phyloP scores from a whole-genome alignment of 1,284 basidiomycete genomes.

The Rhodotorula sp. region DNA sequence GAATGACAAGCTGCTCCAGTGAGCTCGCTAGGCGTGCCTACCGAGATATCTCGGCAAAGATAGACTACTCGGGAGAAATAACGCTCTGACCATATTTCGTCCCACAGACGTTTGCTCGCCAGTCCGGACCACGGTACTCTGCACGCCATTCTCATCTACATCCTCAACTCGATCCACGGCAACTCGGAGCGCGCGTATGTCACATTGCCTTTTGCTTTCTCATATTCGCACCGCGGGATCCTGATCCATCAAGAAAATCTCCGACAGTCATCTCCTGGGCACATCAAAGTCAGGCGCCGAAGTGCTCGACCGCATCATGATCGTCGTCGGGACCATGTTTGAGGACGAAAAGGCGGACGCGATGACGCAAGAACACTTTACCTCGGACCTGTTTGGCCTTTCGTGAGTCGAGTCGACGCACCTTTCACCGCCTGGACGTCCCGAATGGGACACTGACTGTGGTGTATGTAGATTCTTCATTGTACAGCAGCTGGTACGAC shows the following conservation, averaged over 20 bases:
- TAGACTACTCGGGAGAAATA: not conserved
- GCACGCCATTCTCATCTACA: constrained; percentile 32
- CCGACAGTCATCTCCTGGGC: constrained; percentile 17
- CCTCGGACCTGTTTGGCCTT: constrained; percentile 14
- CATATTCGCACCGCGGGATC: not conserved
- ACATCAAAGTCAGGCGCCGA: constrained; percentile 14
- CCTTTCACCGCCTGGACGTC: not conserved
- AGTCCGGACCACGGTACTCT: constrained; percentile 25
- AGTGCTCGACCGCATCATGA: constrained; percentile 29
- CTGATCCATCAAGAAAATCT: not conserved
- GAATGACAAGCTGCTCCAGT: constrained; percentile 27
- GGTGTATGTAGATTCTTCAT: constrained; percentile 18
- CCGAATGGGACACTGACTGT: not conserved
- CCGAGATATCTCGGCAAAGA: too few relatives aligned
- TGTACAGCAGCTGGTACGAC: constrained; percentile 21
- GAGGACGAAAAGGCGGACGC: constrained; percentile 19
- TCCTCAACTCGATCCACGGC: constrained; percentile 31
- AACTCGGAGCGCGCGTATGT: constrained; percentile 22
- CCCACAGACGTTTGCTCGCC: constrained; percentile 29
- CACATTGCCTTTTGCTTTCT: not conserved
- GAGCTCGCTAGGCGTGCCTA: not conserved
- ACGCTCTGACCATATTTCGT: not conserved
- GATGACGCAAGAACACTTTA: constrained; percentile 1
- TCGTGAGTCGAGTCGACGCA: not conserved
- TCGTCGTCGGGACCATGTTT: constrained; percentile 8